Evolutionary conservation across 176 grass and related monocot genomes (phyloP), one percentile per base, ranked within the genome.

Genomic region (Echinochloa phyllopogon): DNA sequence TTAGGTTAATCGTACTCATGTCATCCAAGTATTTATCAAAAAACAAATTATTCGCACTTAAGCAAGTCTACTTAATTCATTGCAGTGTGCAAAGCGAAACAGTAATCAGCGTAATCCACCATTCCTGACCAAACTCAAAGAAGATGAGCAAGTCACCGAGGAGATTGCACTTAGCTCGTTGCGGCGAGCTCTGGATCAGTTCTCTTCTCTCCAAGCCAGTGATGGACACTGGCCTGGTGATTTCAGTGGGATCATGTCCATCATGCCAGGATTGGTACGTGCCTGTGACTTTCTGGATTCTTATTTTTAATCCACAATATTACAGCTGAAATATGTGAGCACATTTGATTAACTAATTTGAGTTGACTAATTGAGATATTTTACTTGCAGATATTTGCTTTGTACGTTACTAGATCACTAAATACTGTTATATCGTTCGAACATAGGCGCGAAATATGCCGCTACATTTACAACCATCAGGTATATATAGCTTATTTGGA

Each of bases 151-250:
- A 2, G 56, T 88, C 15, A 88, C 65, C 0, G 71, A 85, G 40
- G 81, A 93, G 40, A 67, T 44, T 1, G 71, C 53, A 3, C 1
- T 72, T 27, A 58, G 18, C 44, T 85, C 88, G 16, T 78, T 93
- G 55, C 52, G 76, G 69, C 23, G 81, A 57, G 88, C 87, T 14
- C 3, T 90, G 2, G 47, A 75, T 36, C 76, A 36, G 41, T 83
- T 87, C 24, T 88, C 82, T 60, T 84, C 88, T 10, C 55, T 93
- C 17, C 88, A 90, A 49, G 65, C 88, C 1, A 52, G 78, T 16
- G 91, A 90, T 29, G 91, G 88, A 0, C 88, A 90, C 65, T 90
- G 88, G 91, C 81, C 82, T 38, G 91, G 91, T 2, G 91, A 90
- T 73, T 90, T 81, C 63, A 87, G 88, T 2, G 91, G 91, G 13